Base-by-base conservation (phyloP, 495 filamentous ascomycete genomes). In the Astrocystis sublimbata region DNA sequence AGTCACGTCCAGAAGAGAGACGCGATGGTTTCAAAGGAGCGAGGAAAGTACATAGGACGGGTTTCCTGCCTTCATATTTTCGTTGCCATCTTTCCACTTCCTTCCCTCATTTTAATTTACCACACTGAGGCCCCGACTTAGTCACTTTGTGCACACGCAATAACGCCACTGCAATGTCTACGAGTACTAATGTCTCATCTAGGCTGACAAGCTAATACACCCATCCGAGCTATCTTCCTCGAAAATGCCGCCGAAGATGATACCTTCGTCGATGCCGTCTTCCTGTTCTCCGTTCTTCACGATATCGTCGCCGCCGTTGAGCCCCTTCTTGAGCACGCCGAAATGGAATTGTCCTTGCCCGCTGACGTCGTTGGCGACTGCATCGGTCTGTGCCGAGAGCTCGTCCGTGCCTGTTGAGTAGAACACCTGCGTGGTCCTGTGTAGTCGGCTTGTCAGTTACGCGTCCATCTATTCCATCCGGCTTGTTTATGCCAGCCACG, bases 301-400 rank as follows among this genome's bases (percentile, higher is more conserved):
- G 31, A 76, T 70, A 60, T 81, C 74, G 13, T 59, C 71, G 12
- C 69, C 62, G 12, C 67, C 68, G 13, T 68, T 72, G 0, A 74
- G 71, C 1, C 71, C 72, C 55, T 80, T 78, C 61, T 82, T 80
- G 24, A 82, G 63, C 2, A 79, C 65, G 24, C 79, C 78, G 52
- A 82, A 75, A 63, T 82, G 78, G 42, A 78, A 79, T 56, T 79
- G 75, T 15, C 79, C 79, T 60, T 78, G 76, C 3, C 78, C 76
- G 21, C 72, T 75, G 17, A 77, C 63, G 35, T 79, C 71, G 50
- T 82, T 82, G 30, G 62, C 21, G 2, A 73, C 33, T 5, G 67
- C 69, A 24, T 66, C 51, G 3, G 74, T 78, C 13, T 74, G 73
- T 19, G 67, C 63, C n/a, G 59, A 53, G 12, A 81, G 75, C 1